Evolutionary conservation across 139 green algal genomes (phyloP), one percentile per base, ranked within the genome.

Genomic region (Chlorella sp.): DNA sequence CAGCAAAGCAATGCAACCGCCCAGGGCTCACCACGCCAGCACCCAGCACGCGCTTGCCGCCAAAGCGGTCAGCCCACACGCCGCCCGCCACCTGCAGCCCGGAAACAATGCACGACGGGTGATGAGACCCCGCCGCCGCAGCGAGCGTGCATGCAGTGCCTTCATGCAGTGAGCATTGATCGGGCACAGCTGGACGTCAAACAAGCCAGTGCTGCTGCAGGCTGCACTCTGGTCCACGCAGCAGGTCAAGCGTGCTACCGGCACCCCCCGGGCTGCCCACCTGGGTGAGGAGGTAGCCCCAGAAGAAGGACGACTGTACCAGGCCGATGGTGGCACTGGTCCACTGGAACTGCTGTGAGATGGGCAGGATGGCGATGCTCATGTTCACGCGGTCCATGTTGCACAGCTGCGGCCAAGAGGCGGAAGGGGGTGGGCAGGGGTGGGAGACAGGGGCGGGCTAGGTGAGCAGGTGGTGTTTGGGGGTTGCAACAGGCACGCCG

Each of bases 301-400:
- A 99, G 88, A 99, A 99, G 93, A 99, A 99, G 51, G 93, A 97
- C 13, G 93, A 98, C 74, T 99, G 96, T 30, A 99, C 97, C 68
- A 99, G 89, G 30, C 98, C 98, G 64, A 97, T 93, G 18, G 95
- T 98, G 20, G 90, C 81, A 17, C 83, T 86, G 85, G 92, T 86
- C 97, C 97, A 99, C 12, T 88, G 91, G 70, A 92, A 99, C 80
- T 96, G 78, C 83, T 95, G 60, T 0, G 89, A 78, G 97, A 99
- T 99, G 57, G 97, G 97, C 86, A 99, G 88, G 67, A 99, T 96
- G 17, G 97, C 96, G 51, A 99, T 95, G 80, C 86, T 94, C 97
- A 99, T 99, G 92, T 99, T 99, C 56, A 98, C 96, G 13, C 95
- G 90, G 87, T 98, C 96, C 89, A 97, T 95, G 92, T 97, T 97